Conservation (phyloP, 768 basidiomycete species). For the Tubosaeta sp. region DNA sequence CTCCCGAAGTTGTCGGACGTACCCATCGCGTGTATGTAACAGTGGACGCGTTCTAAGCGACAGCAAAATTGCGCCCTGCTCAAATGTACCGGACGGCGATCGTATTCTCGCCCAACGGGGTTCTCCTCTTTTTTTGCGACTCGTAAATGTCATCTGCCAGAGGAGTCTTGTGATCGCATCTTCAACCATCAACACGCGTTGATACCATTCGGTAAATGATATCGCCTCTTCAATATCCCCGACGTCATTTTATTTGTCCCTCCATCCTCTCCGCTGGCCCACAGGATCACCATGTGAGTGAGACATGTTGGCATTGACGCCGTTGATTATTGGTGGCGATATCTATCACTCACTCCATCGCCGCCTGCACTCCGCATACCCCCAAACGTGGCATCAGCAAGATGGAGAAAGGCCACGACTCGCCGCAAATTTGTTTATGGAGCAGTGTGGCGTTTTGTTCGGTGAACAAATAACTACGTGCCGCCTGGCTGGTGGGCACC, state of each 20-base stretch:
- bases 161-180: background rate
- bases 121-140: background rate
- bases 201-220: slow-evolving; percentile 3
- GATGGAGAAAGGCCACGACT: too few species aligned
- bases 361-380: background rate
- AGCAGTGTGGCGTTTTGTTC: background rate
- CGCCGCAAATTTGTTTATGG: too few species aligned
- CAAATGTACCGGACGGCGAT: background rate
- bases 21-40: background rate
- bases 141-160: background rate
- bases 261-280: background rate
- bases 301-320: background rate
- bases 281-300: too few species aligned
- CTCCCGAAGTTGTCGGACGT: background rate
- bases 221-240: background rate
- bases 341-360: background rate
- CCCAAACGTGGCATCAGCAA: too few species aligned
- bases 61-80: slow-evolving; percentile 3
- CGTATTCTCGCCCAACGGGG: background rate
- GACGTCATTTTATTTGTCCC: background rate
- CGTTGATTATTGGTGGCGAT: too few species aligned
- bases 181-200: background rate
- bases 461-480: background rate
- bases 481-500: background rate
- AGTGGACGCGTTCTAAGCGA: background rate